Evolutionary conservation across 2,329 filamentous ascomycete genomes (phyloP), one percentile per base, ranked within the genome.

Genomic region (Fusarium nanum): DNA sequence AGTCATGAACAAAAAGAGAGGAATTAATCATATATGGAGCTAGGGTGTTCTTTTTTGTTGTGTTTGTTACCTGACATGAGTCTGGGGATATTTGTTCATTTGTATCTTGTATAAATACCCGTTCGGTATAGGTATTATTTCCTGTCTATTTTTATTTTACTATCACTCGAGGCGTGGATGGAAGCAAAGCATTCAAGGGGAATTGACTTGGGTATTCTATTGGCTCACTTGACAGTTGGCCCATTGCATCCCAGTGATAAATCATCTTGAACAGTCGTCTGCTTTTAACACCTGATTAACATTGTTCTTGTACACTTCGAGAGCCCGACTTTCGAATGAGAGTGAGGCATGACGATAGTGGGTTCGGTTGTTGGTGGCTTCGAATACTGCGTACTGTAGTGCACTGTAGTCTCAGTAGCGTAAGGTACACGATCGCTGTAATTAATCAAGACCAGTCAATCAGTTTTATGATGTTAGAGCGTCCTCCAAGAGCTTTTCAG

Each of bases 101-200:
- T 59, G 20, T 66, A 68, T 46, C 70, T 56, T 75, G 73, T 73
- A 75, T 74, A 75, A 70, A 20, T 50, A 37, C 48, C 20, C 22
- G 18, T 70, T 68, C 55, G 32, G 34, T 37, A 37, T n/a, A 45
- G 60, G 63, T 52, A 73, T 71, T n/a, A 37, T 22, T 41, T 37
- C 6, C 37, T 42, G 23, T 53, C 37, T 42, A n/a, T 53, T 41
- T 50, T 25, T 52, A 40, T 46, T 18, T 27, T 41, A 32, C 18
- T 56, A 44, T 63, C 68, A 69, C 60, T 48, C 20, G 64, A 61
- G 54, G 58, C 56, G 46, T 48, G 61, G 50, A 46, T 8, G 28
- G 55, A 49, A 41, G 20, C 48, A 48, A 61, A 59, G 52, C 48
- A 58, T 59, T 48, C 20, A 37, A 58, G 30, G 41, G 27, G 54